phyloP scores from a whole-genome alignment of 306 rosid genomes.

The Corylus heterophylla region DNA sequence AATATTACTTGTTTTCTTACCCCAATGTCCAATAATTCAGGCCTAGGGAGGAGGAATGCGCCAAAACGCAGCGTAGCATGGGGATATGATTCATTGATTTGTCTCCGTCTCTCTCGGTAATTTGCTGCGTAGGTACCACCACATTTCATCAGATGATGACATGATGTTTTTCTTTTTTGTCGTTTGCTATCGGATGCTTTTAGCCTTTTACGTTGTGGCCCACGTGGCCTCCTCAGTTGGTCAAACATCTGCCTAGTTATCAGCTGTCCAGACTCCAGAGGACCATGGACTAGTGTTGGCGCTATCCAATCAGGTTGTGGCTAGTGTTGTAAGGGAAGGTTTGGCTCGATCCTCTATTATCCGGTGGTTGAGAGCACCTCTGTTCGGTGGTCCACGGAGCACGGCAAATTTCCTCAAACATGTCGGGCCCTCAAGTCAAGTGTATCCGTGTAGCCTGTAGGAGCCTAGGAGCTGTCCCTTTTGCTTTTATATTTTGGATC shows the following conservation, averaged over 20 bases:
- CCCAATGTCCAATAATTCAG: not conserved
- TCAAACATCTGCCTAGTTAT: not conserved
- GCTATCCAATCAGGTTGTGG: not conserved
- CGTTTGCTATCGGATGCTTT: not conserved
- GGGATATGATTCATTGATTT: not conserved
- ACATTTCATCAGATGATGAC: not conserved
- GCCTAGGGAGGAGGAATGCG: not conserved
- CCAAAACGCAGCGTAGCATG: not conserved
- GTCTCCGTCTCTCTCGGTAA: not conserved
- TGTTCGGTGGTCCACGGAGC: not conserved
- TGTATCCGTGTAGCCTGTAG: not conserved
- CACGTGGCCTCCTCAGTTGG: constrained; percentile 10
- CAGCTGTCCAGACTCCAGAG: not conserved
- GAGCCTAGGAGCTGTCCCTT: not conserved
- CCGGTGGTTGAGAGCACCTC: not conserved
- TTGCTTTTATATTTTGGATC: not conserved
- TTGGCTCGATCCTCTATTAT: not conserved
- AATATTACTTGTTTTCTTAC: not conserved
- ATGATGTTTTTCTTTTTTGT: not conserved
- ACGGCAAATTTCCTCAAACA: not conserved
- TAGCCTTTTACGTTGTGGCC: not conserved
- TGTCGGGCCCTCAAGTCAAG: no score
- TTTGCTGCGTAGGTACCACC: not conserved
- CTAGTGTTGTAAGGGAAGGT: not conserved
- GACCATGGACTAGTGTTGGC: not conserved